These are phyloP conservation scores for Phlyctochytrium arcticum DNA, from an alignment of 192 early-diverging fungal genomes.

Conservation along the genomic window DNA sequence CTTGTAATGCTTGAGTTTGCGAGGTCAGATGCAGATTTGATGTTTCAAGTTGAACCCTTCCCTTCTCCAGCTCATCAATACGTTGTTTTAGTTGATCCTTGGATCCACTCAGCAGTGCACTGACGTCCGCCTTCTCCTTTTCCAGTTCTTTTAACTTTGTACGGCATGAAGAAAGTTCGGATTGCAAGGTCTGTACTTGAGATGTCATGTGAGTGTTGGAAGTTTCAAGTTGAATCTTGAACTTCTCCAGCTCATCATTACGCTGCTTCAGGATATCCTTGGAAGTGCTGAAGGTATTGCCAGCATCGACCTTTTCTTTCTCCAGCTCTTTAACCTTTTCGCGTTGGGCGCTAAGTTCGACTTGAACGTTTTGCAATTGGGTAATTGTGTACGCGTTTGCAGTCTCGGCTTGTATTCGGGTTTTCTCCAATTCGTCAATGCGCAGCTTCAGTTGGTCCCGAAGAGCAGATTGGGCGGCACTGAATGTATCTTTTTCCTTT, in stretches of 20 bases:
- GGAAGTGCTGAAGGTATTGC: too few relatives aligned
- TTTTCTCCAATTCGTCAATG: background rate
- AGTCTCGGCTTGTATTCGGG: background rate
- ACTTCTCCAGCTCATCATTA: background rate
- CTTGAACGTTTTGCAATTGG: background rate
- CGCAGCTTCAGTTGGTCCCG: background rate
- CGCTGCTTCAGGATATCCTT: background rate
- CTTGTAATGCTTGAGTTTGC: too few relatives aligned
- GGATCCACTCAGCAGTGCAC: background rate
- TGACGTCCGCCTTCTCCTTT: too few relatives aligned
- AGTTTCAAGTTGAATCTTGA: background rate
- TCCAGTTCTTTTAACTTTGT: background rate
- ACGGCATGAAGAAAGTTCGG: background rate
- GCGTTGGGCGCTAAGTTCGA: background rate
- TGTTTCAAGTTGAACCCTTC: too few relatives aligned
- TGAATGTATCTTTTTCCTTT: background rate
- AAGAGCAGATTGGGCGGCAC: background rate
- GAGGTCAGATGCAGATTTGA: too few relatives aligned
- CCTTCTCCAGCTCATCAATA: conserved; percentile 2
- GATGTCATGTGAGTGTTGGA: background rate
- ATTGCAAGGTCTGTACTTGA: background rate
- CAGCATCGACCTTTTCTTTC: background rate
- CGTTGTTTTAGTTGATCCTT: background rate
- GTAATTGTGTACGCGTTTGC: background rate
- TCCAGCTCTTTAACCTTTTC: background rate